Conservation (phyloP, 805 yeast species). For the Barnettozyma sucrosica region DNA sequence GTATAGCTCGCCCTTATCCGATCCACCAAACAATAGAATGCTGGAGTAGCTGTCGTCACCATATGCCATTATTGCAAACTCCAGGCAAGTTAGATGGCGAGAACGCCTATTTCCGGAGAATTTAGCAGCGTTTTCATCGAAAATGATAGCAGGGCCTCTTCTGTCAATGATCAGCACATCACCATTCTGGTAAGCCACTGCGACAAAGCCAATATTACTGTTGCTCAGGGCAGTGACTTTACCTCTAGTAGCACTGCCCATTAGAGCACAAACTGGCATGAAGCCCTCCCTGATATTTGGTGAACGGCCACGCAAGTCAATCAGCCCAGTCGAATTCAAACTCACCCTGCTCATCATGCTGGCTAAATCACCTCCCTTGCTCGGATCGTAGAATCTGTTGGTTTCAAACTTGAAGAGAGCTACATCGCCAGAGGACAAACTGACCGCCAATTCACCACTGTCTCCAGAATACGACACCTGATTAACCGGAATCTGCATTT, state of each 20-base stretch:
- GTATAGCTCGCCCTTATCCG: slow-evolving; percentile 64
- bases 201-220: slow-evolving; percentile 80
- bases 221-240: slow-evolving; percentile 56
- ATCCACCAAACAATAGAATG: slow-evolving; percentile 70
- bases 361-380: slow-evolving; percentile 26
- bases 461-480: slow-evolving; percentile 72
- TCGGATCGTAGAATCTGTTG: slow-evolving; percentile 40
- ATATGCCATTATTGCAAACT: slow-evolving; percentile 66
- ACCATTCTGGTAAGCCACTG: slow-evolving; percentile 75
- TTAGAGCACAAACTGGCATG: slow-evolving; percentile 41
- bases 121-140: slow-evolving; percentile 31
- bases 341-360: slow-evolving; percentile 27
- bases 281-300: slow-evolving; percentile 54
- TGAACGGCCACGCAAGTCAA: slow-evolving; percentile 51
- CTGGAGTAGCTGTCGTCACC: slow-evolving; percentile 67
- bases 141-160: slow-evolving; percentile 70
- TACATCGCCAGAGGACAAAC: slow-evolving; percentile 66
- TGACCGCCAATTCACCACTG: slow-evolving; percentile 68
- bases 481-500: slow-evolving; percentile 39
- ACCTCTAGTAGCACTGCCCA: slow-evolving; percentile 40
- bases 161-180: slow-evolving; percentile 67
- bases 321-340: slow-evolving; percentile 25
- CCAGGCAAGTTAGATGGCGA: slow-evolving; percentile 48
- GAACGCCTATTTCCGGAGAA: slow-evolving; percentile 22
- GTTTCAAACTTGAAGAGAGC: slow-evolving; percentile 65